Conservation (phyloP, 2,329 filamentous ascomycete species). For the Xylariaceae sp. region DNA sequence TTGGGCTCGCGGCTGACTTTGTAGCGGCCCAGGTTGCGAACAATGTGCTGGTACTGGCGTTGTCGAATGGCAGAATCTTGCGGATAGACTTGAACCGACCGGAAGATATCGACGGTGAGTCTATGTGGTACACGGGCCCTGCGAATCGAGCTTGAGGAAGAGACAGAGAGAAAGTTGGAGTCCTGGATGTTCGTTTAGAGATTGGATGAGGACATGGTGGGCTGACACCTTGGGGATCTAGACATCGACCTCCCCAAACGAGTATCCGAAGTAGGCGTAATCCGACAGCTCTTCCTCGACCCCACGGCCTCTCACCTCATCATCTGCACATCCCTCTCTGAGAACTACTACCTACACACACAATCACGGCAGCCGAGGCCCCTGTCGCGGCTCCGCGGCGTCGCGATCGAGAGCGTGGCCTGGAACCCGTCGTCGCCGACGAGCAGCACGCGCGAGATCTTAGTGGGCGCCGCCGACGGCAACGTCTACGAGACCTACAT, state of each 20-base stretch:
- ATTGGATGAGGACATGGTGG: no score
- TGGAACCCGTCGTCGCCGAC: slow-evolving; percentile 95
- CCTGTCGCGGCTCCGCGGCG: slow-evolving; percentile 76
- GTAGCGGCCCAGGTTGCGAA: slow-evolving; percentile 96
- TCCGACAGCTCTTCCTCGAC: slow-evolving; percentile 94
- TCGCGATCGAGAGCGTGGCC: slow-evolving; percentile 82
- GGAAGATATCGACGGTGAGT: slow-evolving; percentile 77
- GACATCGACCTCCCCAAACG: slow-evolving; percentile 97
- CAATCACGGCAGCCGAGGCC: slow-evolving; percentile 85
- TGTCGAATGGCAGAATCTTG: slow-evolving; percentile 87
- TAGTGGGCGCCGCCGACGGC: slow-evolving; percentile 87
- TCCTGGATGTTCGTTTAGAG: no score
- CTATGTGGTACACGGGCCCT: slow-evolving; percentile 21
- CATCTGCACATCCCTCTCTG: slow-evolving; percentile 83
- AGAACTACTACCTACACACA: slow-evolving; percentile 97
- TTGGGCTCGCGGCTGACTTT: slow-evolving; percentile 91
- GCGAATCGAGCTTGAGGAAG: no score
- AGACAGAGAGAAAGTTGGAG: no score
- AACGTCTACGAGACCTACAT: slow-evolving; percentile 94
- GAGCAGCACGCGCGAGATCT: slow-evolving; percentile 88
- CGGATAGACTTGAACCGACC: slow-evolving; percentile 92
- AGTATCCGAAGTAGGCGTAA: slow-evolving; percentile 83
- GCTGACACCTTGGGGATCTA: slow-evolving; percentile 29
- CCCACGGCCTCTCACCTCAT: slow-evolving; percentile 93
- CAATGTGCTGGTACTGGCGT: slow-evolving; percentile 88